Percentiles rank a stretch among this genome's conserved stretches.
These are phyloP conservation scores for Myxozyma kluyveri DNA, from an alignment of 805 yeast species.

Conservation along the genomic window DNA sequence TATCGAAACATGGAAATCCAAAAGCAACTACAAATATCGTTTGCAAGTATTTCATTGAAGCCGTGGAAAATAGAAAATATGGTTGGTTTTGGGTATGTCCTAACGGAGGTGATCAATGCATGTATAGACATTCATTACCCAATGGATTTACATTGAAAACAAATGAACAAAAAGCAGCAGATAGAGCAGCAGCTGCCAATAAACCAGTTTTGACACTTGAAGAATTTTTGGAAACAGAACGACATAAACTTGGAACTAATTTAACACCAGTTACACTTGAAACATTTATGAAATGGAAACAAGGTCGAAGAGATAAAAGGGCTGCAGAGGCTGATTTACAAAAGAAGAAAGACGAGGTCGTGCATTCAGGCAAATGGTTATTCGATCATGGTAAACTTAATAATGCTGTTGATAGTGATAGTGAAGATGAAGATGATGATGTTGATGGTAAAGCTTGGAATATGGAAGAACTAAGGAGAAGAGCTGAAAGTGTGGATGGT, in stretches of 20 bases:
- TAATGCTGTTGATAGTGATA: conserved; percentile 31
- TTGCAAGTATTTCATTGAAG: conserved; percentile 91
- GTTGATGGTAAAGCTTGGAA: conserved; percentile 38
- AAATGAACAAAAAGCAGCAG: conserved; percentile 89
- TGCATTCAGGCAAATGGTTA: conserved; percentile 33
- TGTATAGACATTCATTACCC: conserved; percentile 91
- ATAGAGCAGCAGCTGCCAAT: conserved; percentile 74
- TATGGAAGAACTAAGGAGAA: conserved; percentile 38
- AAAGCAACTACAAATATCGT: conserved; percentile 91
- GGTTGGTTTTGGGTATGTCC: conserved; percentile 99
- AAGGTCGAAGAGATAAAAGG: conserved; percentile 59
- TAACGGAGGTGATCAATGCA: conserved; percentile 87
- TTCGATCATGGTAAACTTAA: conserved; percentile 42
- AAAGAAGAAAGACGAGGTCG: conserved; percentile 43
- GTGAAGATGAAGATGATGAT: conserved; percentile 36
- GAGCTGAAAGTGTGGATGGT: conserved; percentile 34
- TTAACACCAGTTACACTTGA: conserved; percentile 82
- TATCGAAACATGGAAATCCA: conserved; percentile 91
- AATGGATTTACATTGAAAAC: conserved; percentile 96
- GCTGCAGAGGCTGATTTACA: conserved; percentile 43
- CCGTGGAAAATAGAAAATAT: conserved; percentile 94
- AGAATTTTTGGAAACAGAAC: conserved; percentile 92
- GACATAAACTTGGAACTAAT: conserved; percentile 72
- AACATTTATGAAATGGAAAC: conserved; percentile 80
- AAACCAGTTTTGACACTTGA: conserved; percentile 91